These are phyloP conservation scores for Ustilago hordei DNA, from an alignment of 1,284 basidiomycete genomes.

Conservation along the genomic window DNA sequence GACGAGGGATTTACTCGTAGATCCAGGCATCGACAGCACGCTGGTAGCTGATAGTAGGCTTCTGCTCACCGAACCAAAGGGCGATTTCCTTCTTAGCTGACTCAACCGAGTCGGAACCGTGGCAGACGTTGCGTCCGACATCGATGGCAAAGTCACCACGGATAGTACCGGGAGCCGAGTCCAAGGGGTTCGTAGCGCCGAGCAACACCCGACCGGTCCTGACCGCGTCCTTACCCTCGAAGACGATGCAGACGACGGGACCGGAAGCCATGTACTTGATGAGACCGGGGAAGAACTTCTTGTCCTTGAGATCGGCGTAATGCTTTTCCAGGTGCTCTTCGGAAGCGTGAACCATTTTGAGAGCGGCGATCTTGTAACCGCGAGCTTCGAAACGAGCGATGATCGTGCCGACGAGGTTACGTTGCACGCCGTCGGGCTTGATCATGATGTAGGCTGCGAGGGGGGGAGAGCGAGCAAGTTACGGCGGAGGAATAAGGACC, in stretches of 20 bases:
- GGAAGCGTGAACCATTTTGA: slow-evolving; percentile 67
- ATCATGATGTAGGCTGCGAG: slow-evolving; percentile 66
- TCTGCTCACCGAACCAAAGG: slow-evolving; percentile 69
- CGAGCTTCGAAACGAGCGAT: slow-evolving; percentile 66
- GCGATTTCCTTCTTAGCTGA: slow-evolving; percentile 68
- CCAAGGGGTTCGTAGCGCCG: slow-evolving; percentile 95
- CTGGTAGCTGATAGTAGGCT: slow-evolving; percentile 64
- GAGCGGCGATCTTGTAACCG: slow-evolving; percentile 67
- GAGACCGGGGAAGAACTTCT: slow-evolving; percentile 69
- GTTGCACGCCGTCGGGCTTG: slow-evolving; percentile 69
- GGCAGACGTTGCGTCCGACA: slow-evolving; percentile 75
- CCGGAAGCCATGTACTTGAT: slow-evolving; percentile 80
- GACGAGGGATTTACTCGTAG: slow-evolving; percentile 59
- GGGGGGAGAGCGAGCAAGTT: background rate
- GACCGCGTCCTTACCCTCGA: slow-evolving; percentile 82
- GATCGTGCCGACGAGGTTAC: slow-evolving; percentile 68
- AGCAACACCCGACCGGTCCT: slow-evolving; percentile 86
- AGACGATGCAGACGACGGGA: slow-evolving; percentile 96
- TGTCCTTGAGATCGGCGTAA: slow-evolving; percentile 69
- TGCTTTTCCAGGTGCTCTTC: slow-evolving; percentile 69
- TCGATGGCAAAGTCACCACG: slow-evolving; percentile 76
- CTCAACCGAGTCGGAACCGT: slow-evolving; percentile 81
- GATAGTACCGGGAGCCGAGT: slow-evolving; percentile 76
- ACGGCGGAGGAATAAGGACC: background rate
- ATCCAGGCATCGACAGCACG: slow-evolving; percentile 66